Percentiles rank a stretch among this genome's conserved stretches.
phyloP scores from a whole-genome alignment of 2,329 filamentous ascomycete species.

The Alternaria sp. region DNA sequence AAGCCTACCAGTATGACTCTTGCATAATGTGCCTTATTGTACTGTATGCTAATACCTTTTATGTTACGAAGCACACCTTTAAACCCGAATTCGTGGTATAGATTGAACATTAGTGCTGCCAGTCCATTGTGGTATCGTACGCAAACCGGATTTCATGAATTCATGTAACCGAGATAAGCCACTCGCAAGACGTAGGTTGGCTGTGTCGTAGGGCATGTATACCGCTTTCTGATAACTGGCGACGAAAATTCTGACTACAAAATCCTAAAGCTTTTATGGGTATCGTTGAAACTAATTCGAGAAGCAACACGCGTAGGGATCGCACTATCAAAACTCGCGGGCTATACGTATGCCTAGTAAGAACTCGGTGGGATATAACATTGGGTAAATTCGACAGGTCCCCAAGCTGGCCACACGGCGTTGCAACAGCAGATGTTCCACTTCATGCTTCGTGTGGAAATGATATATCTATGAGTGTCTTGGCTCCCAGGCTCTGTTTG shows the following conservation, averaged over 20 bases:
- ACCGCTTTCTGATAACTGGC: not conserved
- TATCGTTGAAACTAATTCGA: not conserved
- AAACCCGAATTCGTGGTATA: not conserved
- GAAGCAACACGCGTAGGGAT: not conserved
- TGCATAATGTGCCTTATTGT: not conserved
- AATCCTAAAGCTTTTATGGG: not conserved
- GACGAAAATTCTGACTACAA: not conserved
- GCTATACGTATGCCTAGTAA: not conserved
- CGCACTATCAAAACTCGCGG: not conserved
- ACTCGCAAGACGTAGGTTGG: not conserved
- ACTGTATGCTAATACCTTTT: not conserved
- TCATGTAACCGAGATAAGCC: not conserved
- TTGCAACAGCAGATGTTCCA: not conserved
- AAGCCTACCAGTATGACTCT: not conserved
- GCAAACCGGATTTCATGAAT: not conserved
- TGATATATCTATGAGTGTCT: not conserved
- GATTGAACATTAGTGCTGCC: not conserved
- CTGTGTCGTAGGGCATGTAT: not conserved
- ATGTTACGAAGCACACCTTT: not conserved
- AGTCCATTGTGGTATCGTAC: not conserved
- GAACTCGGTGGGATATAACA: not conserved
- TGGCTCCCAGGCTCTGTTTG: not conserved
- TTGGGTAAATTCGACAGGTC: not conserved
- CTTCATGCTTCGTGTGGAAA: not conserved
- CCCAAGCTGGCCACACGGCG: not conserved